phyloP scores from a whole-genome alignment of 2,329 filamentous ascomycete species.

The Lomentospora prolificans region DNA sequence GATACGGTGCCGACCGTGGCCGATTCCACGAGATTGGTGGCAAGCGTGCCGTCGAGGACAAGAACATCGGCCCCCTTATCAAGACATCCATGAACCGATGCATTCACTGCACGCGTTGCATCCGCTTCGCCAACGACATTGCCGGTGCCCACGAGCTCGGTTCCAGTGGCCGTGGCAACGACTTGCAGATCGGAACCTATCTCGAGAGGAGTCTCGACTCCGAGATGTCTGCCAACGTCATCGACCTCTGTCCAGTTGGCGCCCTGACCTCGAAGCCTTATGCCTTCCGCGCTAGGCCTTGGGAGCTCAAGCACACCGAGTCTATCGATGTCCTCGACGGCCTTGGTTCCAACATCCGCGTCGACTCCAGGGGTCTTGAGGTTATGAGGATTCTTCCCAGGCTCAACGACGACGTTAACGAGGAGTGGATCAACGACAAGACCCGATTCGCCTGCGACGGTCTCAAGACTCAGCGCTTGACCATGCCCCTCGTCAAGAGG shows the following conservation, averaged over 20 bases:
- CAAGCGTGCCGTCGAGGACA: slow-evolving; percentile 97
- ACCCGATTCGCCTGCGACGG: slow-evolving; percentile 93
- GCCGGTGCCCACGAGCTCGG: slow-evolving; percentile 93
- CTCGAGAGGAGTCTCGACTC: slow-evolving; percentile 88
- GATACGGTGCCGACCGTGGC: slow-evolving; percentile 90
- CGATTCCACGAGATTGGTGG: slow-evolving; percentile 93
- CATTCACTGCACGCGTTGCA: slow-evolving; percentile 96
- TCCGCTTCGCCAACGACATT: slow-evolving; percentile 95
- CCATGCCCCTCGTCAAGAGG: slow-evolving; percentile 79
- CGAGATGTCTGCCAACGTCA: slow-evolving; percentile 93
- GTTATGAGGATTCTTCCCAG: slow-evolving; percentile 91
- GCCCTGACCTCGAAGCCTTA: slow-evolving; percentile 96
- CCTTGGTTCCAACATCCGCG: slow-evolving; percentile 86
- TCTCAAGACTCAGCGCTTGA: slow-evolving; percentile 89
- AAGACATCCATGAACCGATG: slow-evolving; percentile 99
- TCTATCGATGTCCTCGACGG: slow-evolving; percentile 91
- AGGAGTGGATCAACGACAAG: slow-evolving; percentile 99
- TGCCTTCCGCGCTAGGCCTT: slow-evolving; percentile 90
- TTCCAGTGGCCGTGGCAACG: slow-evolving; percentile 89
- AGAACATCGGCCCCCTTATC: slow-evolving; percentile 95
- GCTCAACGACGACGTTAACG: slow-evolving; percentile 95
- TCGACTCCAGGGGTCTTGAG: slow-evolving; percentile 87
- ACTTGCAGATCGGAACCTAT: slow-evolving; percentile 97
- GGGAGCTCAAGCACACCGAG: slow-evolving; percentile 95
- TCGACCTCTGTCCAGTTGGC: slow-evolving; percentile 95